Evolutionary conservation across 176 grass and related monocot genomes (phyloP), one percentile per base, ranked within the genome.

Genomic region (Luzula sylvatica): DNA sequence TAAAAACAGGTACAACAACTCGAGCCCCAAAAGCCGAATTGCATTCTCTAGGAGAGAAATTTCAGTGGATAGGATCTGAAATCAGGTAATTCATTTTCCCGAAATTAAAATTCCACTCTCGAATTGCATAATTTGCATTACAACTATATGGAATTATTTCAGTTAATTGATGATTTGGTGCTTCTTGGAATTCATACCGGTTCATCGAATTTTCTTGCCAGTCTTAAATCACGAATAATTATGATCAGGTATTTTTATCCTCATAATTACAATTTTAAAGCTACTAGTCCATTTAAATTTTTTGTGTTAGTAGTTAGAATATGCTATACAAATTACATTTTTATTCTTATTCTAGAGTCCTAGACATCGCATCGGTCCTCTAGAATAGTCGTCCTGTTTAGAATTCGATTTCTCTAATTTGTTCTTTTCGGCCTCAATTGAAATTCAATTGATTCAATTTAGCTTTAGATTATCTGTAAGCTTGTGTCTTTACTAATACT

Each of bases 111-210:
- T 35, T 9, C 30, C 30, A 9, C 30, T 7, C 30, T 35, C 9
- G 7, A 35, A 35, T 35, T 35, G 30, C 5, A 35, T 35, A 35
- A 4, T 35, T 9, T 35, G 30, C 9, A 9, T 35, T 35, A 2
- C 30, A 9, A 35, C 9, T 35, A 7, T 35, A 9, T 4, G 5
- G 30, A 4, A 2, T 35, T 35, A 35, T 35, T 77, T 56, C 69
- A 95, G 90, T 68, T 95, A 58, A 69, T 86, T 67, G 80, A 95
- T 70, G 90, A 95, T 82, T 78, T 95, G 57, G 68, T 85, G 32
- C 70, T 88, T 19, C 64, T 95, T 57, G 80, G 83, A 51, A 55
- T 95, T 55, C 74, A 63, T 11, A 71, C 56, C 78, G 84, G 80
- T 52, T 61, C 58, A 46, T 68, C 85, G 41, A 46, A 69, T 42